Evolutionary conservation across 2,329 filamentous ascomycete species (phyloP).

Genomic region (Botrytis paeoniae): DNA sequence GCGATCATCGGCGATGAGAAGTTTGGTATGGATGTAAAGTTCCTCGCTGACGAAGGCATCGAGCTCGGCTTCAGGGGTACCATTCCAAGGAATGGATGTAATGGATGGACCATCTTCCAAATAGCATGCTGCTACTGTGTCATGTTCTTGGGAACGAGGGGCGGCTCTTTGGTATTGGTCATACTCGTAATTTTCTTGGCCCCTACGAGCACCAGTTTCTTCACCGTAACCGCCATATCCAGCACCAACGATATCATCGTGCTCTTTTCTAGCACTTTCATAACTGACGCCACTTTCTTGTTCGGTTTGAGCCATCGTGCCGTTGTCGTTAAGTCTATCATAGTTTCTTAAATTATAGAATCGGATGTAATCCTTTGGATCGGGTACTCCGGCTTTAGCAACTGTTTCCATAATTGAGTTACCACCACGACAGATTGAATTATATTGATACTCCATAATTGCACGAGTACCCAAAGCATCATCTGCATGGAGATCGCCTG

Average conservation of each 20-base stretch:
- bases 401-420: conserved; percentile 75
- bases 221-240: conserved; percentile 43
- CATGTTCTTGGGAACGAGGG: conserved; percentile 58
- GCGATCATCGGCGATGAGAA: conserved; percentile 78
- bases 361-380: conserved; percentile 70
- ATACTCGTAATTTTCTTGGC: conserved; percentile 38
- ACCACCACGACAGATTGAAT: conserved; percentile 73
- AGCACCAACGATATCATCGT: conserved; percentile 55
- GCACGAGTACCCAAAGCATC: conserved; percentile 73
- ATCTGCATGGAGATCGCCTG: conserved; percentile 72
- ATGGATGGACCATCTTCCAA: conserved; percentile 77
- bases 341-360: conserved; percentile 86
- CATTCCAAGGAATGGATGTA: conserved; percentile 54
- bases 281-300: conserved; percentile 63
- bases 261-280: conserved; percentile 61
- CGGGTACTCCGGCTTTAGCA: conserved; percentile 58
- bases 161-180: conserved; percentile 69
- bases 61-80: conserved; percentile 54
- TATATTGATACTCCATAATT: conserved; percentile 87
- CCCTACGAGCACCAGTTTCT: conserved; percentile 38
- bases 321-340: conserved; percentile 73
- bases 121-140: conserved; percentile 76
- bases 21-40: conserved; percentile 63
- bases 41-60: conserved; percentile 61
- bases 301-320: conserved; percentile 59